Conservation (phyloP, 257 asterid genomes). For the Gentiana straminea region DNA sequence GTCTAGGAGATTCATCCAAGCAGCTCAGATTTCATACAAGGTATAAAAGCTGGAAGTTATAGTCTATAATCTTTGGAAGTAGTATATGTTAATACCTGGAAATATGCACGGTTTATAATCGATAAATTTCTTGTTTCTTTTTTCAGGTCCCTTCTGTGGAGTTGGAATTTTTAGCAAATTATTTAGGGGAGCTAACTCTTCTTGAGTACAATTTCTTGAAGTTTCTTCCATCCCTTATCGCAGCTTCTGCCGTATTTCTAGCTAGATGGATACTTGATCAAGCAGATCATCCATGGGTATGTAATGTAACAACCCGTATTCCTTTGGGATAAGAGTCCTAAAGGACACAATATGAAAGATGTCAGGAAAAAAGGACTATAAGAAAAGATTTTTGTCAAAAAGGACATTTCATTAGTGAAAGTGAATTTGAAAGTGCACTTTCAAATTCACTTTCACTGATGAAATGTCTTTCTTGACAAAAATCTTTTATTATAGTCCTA, state of each 20-base stretch:
- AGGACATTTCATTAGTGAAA: too few relatives aligned
- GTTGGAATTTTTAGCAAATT: slow-evolving; percentile 89
- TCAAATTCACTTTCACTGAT: too few relatives aligned
- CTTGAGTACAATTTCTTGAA: slow-evolving; percentile 69
- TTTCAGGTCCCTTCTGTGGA: slow-evolving; percentile 83
- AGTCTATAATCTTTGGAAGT: slow-evolving; percentile 3
- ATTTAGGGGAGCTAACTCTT: slow-evolving; percentile 80
- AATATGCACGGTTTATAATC: slow-evolving; percentile 6
- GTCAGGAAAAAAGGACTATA: too few relatives aligned
- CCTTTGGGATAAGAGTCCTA: too few relatives aligned
- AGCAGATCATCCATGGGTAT: slow-evolving; percentile 90
- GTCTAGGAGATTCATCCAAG: slow-evolving; percentile 93
- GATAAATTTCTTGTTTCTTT: slow-evolving; percentile 7
- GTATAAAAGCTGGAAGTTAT: slow-evolving; percentile 25
- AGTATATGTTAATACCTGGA: background rate
- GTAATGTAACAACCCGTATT: slow-evolving; percentile 14
- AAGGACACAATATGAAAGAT: too few relatives aligned
- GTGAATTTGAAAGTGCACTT: too few relatives aligned
- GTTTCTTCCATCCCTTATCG: slow-evolving; percentile 77
- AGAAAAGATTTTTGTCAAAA: too few relatives aligned
- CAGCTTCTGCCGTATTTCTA: slow-evolving; percentile 90
- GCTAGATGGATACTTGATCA: slow-evolving; percentile 99
- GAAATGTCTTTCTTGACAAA: too few relatives aligned
- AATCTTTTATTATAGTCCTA: too few relatives aligned
- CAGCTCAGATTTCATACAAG: slow-evolving; percentile 81